Evolutionary conservation across 805 yeast genomes (phyloP), one percentile per base, ranked within the genome.

Genomic region (Nakazawaea wyomingensis): DNA sequence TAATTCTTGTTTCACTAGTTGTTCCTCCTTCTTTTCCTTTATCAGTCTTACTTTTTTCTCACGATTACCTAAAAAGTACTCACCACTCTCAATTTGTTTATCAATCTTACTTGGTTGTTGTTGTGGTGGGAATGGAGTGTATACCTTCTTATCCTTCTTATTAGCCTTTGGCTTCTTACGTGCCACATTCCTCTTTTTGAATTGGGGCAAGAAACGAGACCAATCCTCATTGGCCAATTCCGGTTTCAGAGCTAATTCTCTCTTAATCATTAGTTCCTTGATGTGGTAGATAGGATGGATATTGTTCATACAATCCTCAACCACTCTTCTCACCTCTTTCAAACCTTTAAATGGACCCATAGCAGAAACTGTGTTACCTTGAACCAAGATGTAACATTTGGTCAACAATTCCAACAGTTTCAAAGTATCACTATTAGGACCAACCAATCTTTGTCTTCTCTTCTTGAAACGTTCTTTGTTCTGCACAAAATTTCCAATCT

Each of bases 91-190:
- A 65, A 93, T 89, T 69, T 89, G 95, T 61, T 90, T 70, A 77
- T 93, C 99, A 65, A 93, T 73, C 85, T 93, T 90, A 72, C 98
- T 84, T 59, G 98, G 99, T 52, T 80, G 78, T 67, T 87, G 99
- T 41, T 87, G 85, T 54, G 99, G 98, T 69, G 99, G 99, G 89
- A 93, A 93, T 60, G 99, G 98, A 27, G 99, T 93, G 77, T 91
- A 91, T 3, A 79, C 82, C 66, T 83, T 90, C 71, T 77, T 74
- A 42, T 64, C 66, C 51, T 57, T 59, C 51, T 57, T 59, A 39
- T 62, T 81, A 54, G 70, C 76, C 54, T 66, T 76, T 48, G 93
- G 85, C 73, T 83, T 83, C 82, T 85, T 85, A 59, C 99, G 82
- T 29, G 95, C 95, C 51, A 91, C 96, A 58, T 89, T 89, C 64